Conservation (phyloP, 1,284 basidiomycete genomes). For the Lentinula novae-zelandiae region DNA sequence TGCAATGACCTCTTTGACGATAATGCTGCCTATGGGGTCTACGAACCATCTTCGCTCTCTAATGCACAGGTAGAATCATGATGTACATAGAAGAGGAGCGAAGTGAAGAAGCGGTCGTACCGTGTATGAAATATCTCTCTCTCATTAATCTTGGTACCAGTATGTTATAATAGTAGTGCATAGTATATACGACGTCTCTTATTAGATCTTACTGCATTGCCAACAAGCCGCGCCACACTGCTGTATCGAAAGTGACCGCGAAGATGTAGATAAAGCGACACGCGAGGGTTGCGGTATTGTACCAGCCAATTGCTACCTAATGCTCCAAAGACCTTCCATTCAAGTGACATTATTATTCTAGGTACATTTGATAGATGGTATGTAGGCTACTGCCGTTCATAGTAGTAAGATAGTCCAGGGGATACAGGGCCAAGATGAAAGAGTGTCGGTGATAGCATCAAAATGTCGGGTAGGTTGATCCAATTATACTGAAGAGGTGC, state of each 20-base stretch:
- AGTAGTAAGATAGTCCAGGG: neutral
- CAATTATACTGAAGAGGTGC: neutral
- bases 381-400: neutral
- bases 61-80: neutral
- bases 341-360: neutral
- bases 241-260: no score
- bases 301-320: no score
- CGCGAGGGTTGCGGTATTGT: no score
- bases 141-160: no score
- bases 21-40: neutral
- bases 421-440: neutral
- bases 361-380: neutral
- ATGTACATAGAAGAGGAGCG: neutral
- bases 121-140: neutral
- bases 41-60: neutral
- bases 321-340: no score
- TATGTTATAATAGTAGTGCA: no score
- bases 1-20: slow-evolving; percentile 10
- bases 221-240: no score
- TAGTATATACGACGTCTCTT: no score
- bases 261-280: no score
- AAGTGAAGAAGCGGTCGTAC: neutral
- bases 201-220: no score
- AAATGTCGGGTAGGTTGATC: neutral
- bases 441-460: neutral